Base-by-base conservation (phyloP, 805 yeast species). In the Candida jianshihensis region DNA sequence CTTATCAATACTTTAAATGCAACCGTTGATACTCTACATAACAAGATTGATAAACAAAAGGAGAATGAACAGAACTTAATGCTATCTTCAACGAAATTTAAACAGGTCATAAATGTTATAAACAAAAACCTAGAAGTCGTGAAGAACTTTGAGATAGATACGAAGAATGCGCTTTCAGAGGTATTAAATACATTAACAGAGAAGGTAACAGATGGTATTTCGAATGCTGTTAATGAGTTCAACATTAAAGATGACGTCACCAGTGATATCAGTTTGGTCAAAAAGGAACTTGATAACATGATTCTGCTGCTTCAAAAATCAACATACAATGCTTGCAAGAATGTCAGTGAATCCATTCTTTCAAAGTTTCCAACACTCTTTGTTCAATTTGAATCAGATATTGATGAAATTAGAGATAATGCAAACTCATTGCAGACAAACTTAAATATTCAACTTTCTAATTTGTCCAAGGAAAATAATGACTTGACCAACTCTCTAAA, bases 51-150 rank as follows among this genome's bases (percentile, higher is more conserved):
- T 27, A 43, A 48, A 18, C 61, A 56, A 37, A 51, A 49, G 35
- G 44, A 46, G 19, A 51, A 54, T 36, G 69, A 66, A 35, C 34
- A 46, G 22, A 53, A 49, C 28, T 36, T 66, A 17, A 46, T 58
- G 26, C 43, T 48, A 7, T 53, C 63, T 2, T 61, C 66, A 10
- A 53, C 53, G 6, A 53, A 49, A 27, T 54, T 64, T 38, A 60
- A 56, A 37, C 38, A 48, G 0, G 41, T 61, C 3, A 46, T 62
- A n/a, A 51, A 51, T 18, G 39, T 49, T 4, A 51, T 59, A 31
- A 56, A 56, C 33, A 37, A 40, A 5, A 61, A 61, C 26, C 32
- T 62, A 12, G 22, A 37, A 5, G 39, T 38, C 8, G 40, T 60
- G 31, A 42, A 51, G 26, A 37, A 44, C 5, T 48, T 45, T 38